Evolutionary conservation across 176 grass and related monocot species (phyloP).

Genomic region (Eragrostis nindensis): DNA sequence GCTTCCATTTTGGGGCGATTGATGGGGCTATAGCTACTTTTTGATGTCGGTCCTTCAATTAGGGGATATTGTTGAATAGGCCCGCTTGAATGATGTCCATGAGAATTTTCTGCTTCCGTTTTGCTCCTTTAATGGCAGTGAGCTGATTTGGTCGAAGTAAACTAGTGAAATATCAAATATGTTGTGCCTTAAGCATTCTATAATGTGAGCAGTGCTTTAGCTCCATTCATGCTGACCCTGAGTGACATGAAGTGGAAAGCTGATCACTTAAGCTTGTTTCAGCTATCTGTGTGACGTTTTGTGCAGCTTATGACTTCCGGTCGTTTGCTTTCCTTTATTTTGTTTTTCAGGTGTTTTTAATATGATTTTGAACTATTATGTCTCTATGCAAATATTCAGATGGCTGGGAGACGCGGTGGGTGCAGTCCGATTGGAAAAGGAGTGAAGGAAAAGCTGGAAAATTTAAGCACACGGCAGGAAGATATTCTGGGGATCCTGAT

Average conservation of each 20-base stretch:
- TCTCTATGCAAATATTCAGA: conserved; percentile 54
- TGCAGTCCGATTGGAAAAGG: conserved; percentile 93
- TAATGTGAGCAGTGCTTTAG: neutral
- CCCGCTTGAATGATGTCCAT: neutral
- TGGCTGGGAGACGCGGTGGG: conserved; percentile 85
- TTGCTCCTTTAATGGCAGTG: neutral
- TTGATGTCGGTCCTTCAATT: neutral
- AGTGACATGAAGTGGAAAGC: conserved; percentile 9
- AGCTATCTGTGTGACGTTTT: neutral
- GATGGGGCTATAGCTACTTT: neutral
- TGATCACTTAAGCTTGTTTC: neutral
- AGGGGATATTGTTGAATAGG: conserved; percentile 21
- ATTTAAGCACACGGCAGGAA: conserved; percentile 87
- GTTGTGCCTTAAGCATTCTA: neutral
- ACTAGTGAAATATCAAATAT: neutral
- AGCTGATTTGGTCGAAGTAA: neutral
- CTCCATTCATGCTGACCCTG: neutral
- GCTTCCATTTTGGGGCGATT: conserved; percentile 33
- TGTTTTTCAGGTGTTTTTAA: neutral
- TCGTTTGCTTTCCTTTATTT: neutral
- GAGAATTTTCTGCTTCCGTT: neutral
- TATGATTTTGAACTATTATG: neutral
- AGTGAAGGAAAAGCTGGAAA: conserved; percentile 95
- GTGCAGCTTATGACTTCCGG: neutral
- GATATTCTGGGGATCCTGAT: conserved; percentile 86